These are phyloP conservation scores for Sarocladiaceae sp. DNA, from an alignment of 2,329 filamentous ascomycete species.

Conservation along the genomic window DNA sequence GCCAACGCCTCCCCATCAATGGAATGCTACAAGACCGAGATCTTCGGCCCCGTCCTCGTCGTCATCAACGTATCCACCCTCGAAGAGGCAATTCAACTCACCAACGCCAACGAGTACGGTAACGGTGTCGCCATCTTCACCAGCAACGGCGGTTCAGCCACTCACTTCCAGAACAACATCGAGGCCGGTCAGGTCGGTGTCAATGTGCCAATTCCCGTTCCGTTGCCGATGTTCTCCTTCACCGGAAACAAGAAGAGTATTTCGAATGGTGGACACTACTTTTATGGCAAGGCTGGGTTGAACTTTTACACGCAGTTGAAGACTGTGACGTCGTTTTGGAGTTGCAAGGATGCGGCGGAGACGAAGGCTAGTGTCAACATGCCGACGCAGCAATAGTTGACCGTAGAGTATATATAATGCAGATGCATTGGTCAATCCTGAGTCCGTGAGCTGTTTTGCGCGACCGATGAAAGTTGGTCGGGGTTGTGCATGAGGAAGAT, in stretches of 20 bases:
- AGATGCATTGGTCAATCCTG: too few relatives aligned
- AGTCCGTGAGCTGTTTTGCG: too few relatives aligned
- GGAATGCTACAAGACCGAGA: conserved; percentile 73
- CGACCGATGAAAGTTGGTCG: too few relatives aligned
- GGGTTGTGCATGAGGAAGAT: too few relatives aligned
- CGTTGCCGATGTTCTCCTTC: conserved; percentile 59
- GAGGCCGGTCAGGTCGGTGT: conserved; percentile 75
- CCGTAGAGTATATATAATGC: too few relatives aligned
- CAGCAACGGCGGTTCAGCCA: conserved; percentile 63
- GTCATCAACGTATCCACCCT: conserved; percentile 68
- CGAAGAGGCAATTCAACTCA: conserved; percentile 67
- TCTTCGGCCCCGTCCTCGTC: conserved; percentile 73
- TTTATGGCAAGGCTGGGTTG: conserved; percentile 83
- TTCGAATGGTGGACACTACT: conserved; percentile 82
- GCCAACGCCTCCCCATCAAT: conserved; percentile 69
- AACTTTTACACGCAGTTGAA: conserved; percentile 89
- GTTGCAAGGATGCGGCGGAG: too few relatives aligned
- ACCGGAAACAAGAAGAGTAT: conserved; percentile 75
- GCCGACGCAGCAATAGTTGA: too few relatives aligned
- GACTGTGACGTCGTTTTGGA: conserved; percentile 86
- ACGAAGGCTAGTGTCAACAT: too few relatives aligned
- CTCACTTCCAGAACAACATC: conserved; percentile 66
- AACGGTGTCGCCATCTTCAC: conserved; percentile 77
- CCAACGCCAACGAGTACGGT: conserved; percentile 74
- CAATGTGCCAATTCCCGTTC: conserved; percentile 69